Conservation (phyloP, 768 basidiomycete genomes). For the Stropharia rugosoannulata region DNA sequence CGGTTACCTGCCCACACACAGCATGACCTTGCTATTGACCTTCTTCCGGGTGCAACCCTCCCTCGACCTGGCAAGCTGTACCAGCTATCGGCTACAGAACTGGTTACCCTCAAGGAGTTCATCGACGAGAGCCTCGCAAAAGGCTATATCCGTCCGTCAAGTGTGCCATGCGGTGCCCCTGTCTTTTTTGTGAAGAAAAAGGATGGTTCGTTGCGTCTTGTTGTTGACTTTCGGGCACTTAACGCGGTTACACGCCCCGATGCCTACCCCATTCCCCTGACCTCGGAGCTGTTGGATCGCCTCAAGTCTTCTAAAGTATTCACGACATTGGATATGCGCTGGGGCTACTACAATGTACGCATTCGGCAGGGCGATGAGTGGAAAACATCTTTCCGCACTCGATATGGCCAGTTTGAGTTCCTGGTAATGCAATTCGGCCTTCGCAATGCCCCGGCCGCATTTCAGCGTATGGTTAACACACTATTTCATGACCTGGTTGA, state of each 20-base stretch:
- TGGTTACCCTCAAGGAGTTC: too few relatives aligned
- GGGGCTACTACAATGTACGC: slow-evolving; percentile 10
- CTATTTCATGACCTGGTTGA: slow-evolving; percentile 34
- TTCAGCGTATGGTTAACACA: slow-evolving; percentile 41
- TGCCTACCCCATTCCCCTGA: too few relatives aligned
- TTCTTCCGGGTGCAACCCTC: too few relatives aligned
- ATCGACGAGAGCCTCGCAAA: too few relatives aligned
- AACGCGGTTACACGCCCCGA: too few relatives aligned
- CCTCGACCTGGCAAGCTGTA: too few relatives aligned
- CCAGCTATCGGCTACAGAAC: too few relatives aligned
- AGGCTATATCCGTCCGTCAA: slow-evolving; percentile 34
- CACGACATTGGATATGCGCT: slow-evolving; percentile 32
- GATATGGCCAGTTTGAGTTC: slow-evolving; percentile 33
- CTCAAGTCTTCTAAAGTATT: slow-evolving; percentile 17
- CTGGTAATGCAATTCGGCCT: slow-evolving; percentile 39
- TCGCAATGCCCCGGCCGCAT: slow-evolving; percentile 38
- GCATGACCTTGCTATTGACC: too few relatives aligned
- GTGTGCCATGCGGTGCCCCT: slow-evolving; percentile 27
- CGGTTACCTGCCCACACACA: too few relatives aligned
- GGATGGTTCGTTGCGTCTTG: slow-evolving; percentile 21
- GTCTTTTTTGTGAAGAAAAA: slow-evolving; percentile 33
- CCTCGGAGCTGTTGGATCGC: too few relatives aligned
- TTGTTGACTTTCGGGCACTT: too few relatives aligned
- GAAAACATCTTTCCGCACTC: slow-evolving; percentile 42
- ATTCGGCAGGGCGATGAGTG: slow-evolving; percentile 33